Evolutionary conservation across 306 rosid species (phyloP).

Genomic region (Ammopiptanthus mongolicus): DNA sequence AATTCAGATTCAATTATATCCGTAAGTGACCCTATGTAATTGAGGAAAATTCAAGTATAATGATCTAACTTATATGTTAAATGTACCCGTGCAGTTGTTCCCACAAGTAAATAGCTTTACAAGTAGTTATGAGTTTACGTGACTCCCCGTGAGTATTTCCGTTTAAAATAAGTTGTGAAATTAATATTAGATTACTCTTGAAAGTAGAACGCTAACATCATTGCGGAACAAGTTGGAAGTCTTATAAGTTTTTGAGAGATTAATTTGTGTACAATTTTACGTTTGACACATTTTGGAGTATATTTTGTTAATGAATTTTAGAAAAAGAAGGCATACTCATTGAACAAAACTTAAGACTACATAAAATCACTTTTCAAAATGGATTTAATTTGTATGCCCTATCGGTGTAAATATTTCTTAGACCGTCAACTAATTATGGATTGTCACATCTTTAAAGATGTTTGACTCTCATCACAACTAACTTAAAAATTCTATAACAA

Average conservation of each 20-base stretch:
- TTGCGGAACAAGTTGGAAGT: not conserved
- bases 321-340: constrained; percentile 16
- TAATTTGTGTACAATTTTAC: not conserved
- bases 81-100: too few relatives aligned
- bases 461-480: too few relatives aligned
- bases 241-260: not conserved
- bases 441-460: too few relatives aligned
- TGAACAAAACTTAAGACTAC: constrained; percentile 17
- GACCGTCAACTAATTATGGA: too few relatives aligned
- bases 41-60: not conserved
- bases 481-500: too few relatives aligned
- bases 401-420: too few relatives aligned
- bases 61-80: too few relatives aligned
- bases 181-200: too few relatives aligned
- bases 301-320: not conserved
- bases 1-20: not conserved
- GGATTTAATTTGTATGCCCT: too few relatives aligned
- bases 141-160: too few relatives aligned
- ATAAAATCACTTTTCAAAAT: constrained; percentile 6
- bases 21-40: not conserved
- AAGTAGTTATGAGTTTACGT: not conserved
- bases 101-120: not conserved
- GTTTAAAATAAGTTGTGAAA: too few relatives aligned
- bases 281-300: not conserved
- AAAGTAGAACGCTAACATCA: not conserved